Percentiles rank a stretch among this genome's conserved stretches.
Conservation (phyloP, 345 rosid species). For the Gossypium turneri region DNA sequence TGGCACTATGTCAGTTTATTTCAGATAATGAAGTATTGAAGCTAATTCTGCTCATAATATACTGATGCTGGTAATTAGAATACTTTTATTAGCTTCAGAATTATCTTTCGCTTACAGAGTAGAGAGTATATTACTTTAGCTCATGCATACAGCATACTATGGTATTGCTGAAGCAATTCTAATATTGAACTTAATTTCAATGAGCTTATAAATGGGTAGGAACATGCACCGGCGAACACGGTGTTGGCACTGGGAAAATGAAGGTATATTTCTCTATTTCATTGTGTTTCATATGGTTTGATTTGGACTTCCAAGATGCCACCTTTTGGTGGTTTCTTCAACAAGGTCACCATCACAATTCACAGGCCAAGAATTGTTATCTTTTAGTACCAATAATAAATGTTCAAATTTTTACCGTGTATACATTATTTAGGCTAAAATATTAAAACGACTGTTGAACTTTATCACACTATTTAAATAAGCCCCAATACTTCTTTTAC, state of each 20-base stretch:
- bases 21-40: not conserved
- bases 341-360: not conserved
- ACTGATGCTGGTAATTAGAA: not conserved
- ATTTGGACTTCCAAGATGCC: not conserved
- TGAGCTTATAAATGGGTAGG: slow-evolving; percentile 42
- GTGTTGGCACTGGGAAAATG: slow-evolving; percentile 92
- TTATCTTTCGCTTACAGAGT: not conserved
- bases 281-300: not conserved
- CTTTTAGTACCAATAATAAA: not conserved
- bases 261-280: slow-evolving; percentile 46
- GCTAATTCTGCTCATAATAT: not conserved
- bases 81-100: not conserved
- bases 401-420: not conserved
- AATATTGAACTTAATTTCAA: slow-evolving; percentile 4
- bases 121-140: not conserved
- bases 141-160: not conserved
- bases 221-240: slow-evolving; percentile 95
- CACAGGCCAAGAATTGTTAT: not conserved
- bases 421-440: not conserved
- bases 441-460: no score
- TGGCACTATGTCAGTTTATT: not conserved
- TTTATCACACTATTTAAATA: no score
- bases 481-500: no score
- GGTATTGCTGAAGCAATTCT: not conserved
- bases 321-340: not conserved